Evolutionary conservation across 768 basidiomycete genomes (phyloP), one percentile per base, ranked within the genome.

Genomic region (Calocybe indica): DNA sequence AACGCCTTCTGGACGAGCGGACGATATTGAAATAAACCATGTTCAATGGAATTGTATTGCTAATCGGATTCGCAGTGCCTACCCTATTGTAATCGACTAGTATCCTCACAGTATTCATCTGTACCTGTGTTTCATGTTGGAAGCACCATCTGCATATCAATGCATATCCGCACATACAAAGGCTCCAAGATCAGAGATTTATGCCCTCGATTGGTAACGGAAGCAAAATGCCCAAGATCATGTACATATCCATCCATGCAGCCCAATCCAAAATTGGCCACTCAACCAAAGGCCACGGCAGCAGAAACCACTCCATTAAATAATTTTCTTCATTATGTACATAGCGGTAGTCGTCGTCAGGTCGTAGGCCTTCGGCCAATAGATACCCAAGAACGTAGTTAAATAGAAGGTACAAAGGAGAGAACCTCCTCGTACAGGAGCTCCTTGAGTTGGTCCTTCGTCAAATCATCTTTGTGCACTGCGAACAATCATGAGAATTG

Each of bases 381-480:
- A 13, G 7, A 22, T 45, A 35, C 32, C 47, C 34, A 51, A 29
- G 36, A 45, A 40, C n/a, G 13, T 55, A 29, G 42, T 68, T 65
- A 83, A 57, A 87, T 80, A 41, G 78, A 70, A 9, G 87, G 81
- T 48, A 71, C 67, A 61, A 93, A 90, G 9, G 80, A 80, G 55
- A 85, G 73, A 51, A 94, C 87, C 69, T 95, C 91, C 42, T 88
- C 83, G 60, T 83, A 93, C 28, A 92, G 72, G 43, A 92, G 75
- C 59, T 86, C 82, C 50, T 94, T 94, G 41, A 95, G 68, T 56
- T 92, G 83, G 40, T 82, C 80, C 55, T 87, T 82, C 50, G 77
- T 83, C 52, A 92, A 77, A 45, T 83, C 77, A 33, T 88, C 87
- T 66, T 89, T 85, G 61, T 80, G 76, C 50, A 80, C 78, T 83